Evolutionary conservation across 352 stramenopile species (phyloP).

Genomic region (Pythium sukuiense): DNA sequence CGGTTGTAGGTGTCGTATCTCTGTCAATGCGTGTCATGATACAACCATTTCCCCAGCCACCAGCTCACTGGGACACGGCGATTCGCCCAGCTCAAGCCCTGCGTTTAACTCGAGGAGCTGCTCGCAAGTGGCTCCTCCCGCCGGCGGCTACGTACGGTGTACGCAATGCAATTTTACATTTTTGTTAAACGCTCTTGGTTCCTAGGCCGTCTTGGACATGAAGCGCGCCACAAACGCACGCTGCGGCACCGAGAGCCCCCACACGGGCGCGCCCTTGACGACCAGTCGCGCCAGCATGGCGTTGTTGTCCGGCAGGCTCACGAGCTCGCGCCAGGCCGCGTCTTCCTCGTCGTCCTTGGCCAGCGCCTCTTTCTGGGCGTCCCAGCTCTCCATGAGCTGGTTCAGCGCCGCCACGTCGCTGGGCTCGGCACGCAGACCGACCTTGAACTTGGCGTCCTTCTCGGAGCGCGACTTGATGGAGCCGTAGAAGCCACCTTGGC

Average conservation of each 20-base stretch:
- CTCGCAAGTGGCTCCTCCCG: not conserved
- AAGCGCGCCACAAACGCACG: slow-evolving; percentile 73
- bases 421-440: slow-evolving; percentile 63
- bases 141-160: not conserved
- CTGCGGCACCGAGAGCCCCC: slow-evolving; percentile 71
- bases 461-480: slow-evolving; percentile 80
- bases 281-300: slow-evolving; percentile 63
- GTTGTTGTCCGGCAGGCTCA: slow-evolving; percentile 37
- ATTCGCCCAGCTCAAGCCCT: no score
- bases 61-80: no score
- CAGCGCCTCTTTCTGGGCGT: slow-evolving; percentile 39
- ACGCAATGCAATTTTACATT: not conserved
- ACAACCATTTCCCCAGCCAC: no score
- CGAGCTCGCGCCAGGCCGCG: slow-evolving; percentile 39
- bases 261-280: slow-evolving; percentile 70
- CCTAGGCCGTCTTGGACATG: slow-evolving; percentile 20
- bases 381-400: slow-evolving; percentile 62
- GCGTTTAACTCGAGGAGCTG: not conserved
- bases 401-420: slow-evolving; percentile 57
- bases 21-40: not conserved
- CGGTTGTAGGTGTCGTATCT: not conserved
- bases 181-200: no score
- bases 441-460: slow-evolving; percentile 56
- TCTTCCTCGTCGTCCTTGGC: slow-evolving; percentile 15
- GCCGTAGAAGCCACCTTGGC: slow-evolving; percentile 91